Conservation (phyloP, 2,329 filamentous ascomycete genomes). For the Xylariaceae sp. region DNA sequence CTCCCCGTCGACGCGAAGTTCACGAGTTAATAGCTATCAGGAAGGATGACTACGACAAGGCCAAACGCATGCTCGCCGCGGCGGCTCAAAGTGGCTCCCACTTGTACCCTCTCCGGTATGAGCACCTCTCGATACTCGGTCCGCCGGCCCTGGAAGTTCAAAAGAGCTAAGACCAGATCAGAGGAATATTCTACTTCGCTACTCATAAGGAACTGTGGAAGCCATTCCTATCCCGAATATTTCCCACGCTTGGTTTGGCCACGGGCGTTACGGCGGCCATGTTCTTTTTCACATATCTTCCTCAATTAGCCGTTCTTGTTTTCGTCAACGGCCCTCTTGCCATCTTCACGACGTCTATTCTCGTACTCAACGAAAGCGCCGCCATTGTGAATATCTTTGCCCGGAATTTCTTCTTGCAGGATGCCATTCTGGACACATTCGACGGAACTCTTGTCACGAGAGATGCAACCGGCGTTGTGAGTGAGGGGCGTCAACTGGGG, state of each 20-base stretch:
- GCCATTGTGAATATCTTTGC: slow-evolving; percentile 54
- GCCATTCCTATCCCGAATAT: slow-evolving; percentile 52
- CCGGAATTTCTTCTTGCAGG: slow-evolving; percentile 71
- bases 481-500: slow-evolving; percentile 69
- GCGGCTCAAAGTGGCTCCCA: slow-evolving; percentile 75
- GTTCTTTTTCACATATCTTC: slow-evolving; percentile 84
- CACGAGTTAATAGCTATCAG: slow-evolving; percentile 35
- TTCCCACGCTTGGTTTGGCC: slow-evolving; percentile 65
- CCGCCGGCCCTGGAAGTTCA: slow-evolving; percentile 1
- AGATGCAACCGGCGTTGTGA: slow-evolving; percentile 58
- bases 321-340: slow-evolving; percentile 82
- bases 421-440: slow-evolving; percentile 83
- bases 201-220: slow-evolving; percentile 55
- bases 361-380: slow-evolving; percentile 61
- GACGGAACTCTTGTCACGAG: slow-evolving; percentile 63
- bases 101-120: slow-evolving; percentile 73
- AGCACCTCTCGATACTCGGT: neutral
- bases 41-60: slow-evolving; percentile 66
- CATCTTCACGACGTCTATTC: slow-evolving; percentile 65
- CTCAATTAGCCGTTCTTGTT: slow-evolving; percentile 76
- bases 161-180: slow-evolving; percentile 12
- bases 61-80: slow-evolving; percentile 59
- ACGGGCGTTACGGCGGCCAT: slow-evolving; percentile 69
- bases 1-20: neutral
- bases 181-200: slow-evolving; percentile 57